Conservation (phyloP, 2,329 filamentous ascomycete species). For the Ceratocystis cubensis region DNA sequence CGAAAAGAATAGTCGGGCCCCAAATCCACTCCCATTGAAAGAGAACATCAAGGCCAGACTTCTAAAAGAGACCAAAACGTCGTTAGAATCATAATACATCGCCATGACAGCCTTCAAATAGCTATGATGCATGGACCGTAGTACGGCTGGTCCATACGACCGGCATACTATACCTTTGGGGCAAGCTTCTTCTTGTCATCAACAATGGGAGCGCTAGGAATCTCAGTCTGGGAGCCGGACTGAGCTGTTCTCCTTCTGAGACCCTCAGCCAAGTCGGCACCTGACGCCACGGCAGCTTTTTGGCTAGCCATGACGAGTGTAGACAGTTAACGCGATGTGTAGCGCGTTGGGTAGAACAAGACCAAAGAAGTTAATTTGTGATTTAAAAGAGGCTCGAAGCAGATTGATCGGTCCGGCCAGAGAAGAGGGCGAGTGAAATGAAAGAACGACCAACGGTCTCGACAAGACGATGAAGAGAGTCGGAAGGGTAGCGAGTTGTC, state of each 20-base stretch:
- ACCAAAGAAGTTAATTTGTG: background rate
- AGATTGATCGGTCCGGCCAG: background rate
- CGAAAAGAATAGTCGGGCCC: constrained; percentile 48
- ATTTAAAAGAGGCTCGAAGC: background rate
- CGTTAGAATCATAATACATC: constrained; percentile 9
- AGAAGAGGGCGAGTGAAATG: background rate
- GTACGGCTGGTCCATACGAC: background rate
- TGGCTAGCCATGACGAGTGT: constrained; percentile 38
- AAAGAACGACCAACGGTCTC: constrained; percentile 7
- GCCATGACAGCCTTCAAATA: background rate
- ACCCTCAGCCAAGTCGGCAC: constrained; percentile 45
- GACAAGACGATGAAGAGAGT: constrained; percentile 13
- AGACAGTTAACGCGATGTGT: background rate
- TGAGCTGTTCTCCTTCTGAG: constrained; percentile 42
- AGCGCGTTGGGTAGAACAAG: constrained; percentile 1
- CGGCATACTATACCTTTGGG: constrained; percentile 37
- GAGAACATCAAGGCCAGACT: constrained; percentile 50
- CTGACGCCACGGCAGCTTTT: constrained; percentile 45
- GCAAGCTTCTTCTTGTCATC: constrained; percentile 46
- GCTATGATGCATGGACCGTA: background rate
- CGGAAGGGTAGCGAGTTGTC: constrained; percentile 21
- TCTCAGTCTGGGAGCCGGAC: constrained; percentile 10
- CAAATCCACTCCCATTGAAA: constrained; percentile 51
- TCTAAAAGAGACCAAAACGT: constrained; percentile 26
- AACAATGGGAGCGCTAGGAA: constrained; percentile 30